These are phyloP conservation scores for Herpetospermum pedunculosum DNA, from an alignment of 306 rosid genomes.

Conservation along the genomic window DNA sequence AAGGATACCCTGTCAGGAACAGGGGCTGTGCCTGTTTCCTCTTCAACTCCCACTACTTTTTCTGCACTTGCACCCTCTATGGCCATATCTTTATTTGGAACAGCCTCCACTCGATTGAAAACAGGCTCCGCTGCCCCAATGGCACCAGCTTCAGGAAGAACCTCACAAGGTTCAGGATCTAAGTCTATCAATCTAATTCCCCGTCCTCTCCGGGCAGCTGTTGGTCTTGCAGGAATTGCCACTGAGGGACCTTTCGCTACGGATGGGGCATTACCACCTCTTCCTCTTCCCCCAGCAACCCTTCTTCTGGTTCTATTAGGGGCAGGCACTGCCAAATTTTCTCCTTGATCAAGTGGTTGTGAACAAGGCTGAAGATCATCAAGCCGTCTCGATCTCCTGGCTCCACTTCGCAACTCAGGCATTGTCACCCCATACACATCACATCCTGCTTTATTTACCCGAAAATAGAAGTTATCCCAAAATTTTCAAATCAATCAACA, in stretches of 20 bases:
- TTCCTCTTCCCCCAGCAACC: slow-evolving; percentile 78
- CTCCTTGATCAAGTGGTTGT: slow-evolving; percentile 58
- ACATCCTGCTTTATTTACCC: slow-evolving; percentile 40
- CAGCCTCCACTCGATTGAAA: slow-evolving; percentile 43
- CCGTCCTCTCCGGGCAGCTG: slow-evolving; percentile 92
- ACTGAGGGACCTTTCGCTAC: slow-evolving; percentile 67
- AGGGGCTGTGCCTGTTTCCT: slow-evolving; percentile 65
- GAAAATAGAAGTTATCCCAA: not conserved
- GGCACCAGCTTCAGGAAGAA: slow-evolving; percentile 52
- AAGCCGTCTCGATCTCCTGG: slow-evolving; percentile 87
- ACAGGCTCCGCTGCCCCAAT: slow-evolving; percentile 50
- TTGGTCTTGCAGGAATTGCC: slow-evolving; percentile 71
- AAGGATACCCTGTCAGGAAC: slow-evolving; percentile 76
- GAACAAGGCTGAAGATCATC: slow-evolving; percentile 81
- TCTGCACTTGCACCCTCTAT: slow-evolving; percentile 85
- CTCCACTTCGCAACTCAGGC: slow-evolving; percentile 99
- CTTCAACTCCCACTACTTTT: slow-evolving; percentile 59
- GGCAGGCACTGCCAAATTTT: slow-evolving; percentile 53
- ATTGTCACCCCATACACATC: slow-evolving; percentile 99
- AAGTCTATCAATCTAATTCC: slow-evolving; percentile 67
- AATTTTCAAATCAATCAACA: not conserved
- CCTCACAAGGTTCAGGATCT: slow-evolving; percentile 69
- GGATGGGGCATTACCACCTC: slow-evolving; percentile 71
- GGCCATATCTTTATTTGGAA: slow-evolving; percentile 53
- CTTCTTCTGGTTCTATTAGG: slow-evolving; percentile 63